Evolutionary conservation across 2,329 filamentous ascomycete genomes (phyloP), one percentile per base, ranked within the genome.

Genomic region (Exserohilum turcica): DNA sequence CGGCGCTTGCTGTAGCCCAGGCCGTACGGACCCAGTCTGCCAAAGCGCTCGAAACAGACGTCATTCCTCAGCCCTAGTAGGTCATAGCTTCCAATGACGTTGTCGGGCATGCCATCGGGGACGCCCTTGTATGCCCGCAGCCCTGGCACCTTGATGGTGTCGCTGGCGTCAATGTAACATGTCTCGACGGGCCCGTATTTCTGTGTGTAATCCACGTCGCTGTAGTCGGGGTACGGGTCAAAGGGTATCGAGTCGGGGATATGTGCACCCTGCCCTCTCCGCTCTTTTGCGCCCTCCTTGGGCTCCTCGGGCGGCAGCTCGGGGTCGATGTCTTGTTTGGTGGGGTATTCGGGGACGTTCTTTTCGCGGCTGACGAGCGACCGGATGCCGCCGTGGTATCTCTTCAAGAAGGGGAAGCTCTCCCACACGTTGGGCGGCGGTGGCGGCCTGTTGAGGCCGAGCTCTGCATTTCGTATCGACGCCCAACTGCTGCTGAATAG

Each of bases 11-110:
- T 90, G 73, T 97, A 97, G 7, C 93, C 93, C 56, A 91, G 85
- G 0, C 93, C 93, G 64, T 99, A 99, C 0, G 93, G 90, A 0
- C 91, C 92, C 27, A 94, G 84, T 59, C 92, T 84, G 3, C 93
- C 93, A 70, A 90, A 96, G 2, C 94, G 84, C 63, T 99, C 94
- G 69, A 96, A 97, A 77, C 94, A 99, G 40, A 97, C 84, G 66
- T 96, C 88, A 61, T 95, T 85, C 15, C 89, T 85, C 31, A 97
- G 78, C 0, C 86, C 88, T 10, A 97, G 76, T 35, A 93, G 74
- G 8, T 92, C 86, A 66, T 96, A 92, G 0, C 91, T 96, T n/a
- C 94, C 94, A 67, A 93, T 84, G 2, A 90, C 84, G 53, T 91
- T 84, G 43, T 94, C 85, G 0, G 94, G 94, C 72, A 96, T 95